A percentile compares a stretch with the other conserved stretches of the same genome.
phyloP scores from a whole-genome alignment of 129 eudicot species.

The Lactuca sativa region DNA sequence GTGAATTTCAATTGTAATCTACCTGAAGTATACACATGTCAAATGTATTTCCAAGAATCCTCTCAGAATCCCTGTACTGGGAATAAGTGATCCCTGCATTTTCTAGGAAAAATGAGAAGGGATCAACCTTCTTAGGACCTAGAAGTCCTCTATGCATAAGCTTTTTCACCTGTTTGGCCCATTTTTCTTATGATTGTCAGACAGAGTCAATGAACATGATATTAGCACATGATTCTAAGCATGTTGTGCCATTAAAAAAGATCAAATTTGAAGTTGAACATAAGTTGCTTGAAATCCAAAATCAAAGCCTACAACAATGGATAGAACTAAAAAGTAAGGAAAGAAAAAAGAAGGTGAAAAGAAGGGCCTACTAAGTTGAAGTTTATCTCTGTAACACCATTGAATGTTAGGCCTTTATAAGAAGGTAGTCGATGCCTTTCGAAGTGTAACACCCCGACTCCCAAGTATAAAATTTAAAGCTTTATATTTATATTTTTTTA shows the following conservation, averaged over 20 bases:
- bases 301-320: not conserved
- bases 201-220: constrained; percentile 7
- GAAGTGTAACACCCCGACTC: too few relatives aligned
- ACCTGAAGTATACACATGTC: constrained; percentile 98
- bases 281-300: not conserved
- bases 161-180: constrained; percentile 73
- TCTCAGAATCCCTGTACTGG: constrained; percentile 84
- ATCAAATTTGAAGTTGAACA: not conserved
- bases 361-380: constrained; percentile 73
- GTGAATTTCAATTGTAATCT: constrained; percentile 6
- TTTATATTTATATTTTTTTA: too few relatives aligned
- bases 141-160: constrained; percentile 59
- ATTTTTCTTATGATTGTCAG: constrained; percentile 71
- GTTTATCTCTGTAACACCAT: constrained; percentile 91
- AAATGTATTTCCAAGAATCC: constrained; percentile 86
- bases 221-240: constrained; percentile 13
- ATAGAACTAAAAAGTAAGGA: not conserved
- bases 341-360: not conserved
- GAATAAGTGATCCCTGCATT: constrained; percentile 72
- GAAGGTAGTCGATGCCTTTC: too few relatives aligned
- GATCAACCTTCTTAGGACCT: constrained; percentile 75
- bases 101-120: constrained; percentile 69
- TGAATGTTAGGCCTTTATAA: constrained; percentile 47
- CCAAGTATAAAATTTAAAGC: too few relatives aligned
- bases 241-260: not conserved